Base-by-base conservation (phyloP, 306 rosid species). In the Trifolium dubium region DNA sequence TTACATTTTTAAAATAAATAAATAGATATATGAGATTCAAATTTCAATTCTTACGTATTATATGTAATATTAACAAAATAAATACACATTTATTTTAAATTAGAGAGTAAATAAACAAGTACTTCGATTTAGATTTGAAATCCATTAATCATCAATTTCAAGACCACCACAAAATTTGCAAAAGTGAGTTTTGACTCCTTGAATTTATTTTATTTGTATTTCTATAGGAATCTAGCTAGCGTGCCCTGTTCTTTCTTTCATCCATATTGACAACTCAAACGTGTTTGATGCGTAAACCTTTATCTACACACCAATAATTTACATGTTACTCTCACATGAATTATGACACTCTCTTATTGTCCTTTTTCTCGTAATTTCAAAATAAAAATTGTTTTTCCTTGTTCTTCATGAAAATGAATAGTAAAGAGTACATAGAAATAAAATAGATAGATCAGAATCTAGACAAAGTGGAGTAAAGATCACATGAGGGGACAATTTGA, bases 401-500 rank as follows among this genome's bases (percentile, higher is more conserved):
- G 19, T 69, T 69, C 46, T 49, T 49, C 56, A 58, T 11, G 50
- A 58, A 80, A 46, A 60, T 68, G 66, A 75, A 31, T 19, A 70
- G 62, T 79, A 37, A 74, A 76, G 59, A 44, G 75, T 76, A 66
- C 29, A 13, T 50, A 19, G 58, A 71, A 37, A 56, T 29, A 72
- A 35, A 66, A 72, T 9, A 3, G 31, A n/a, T 64, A 10, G 53
- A 41, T 41, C 61, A 39, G 40, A 65, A 28, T 47, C 18, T 71
- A 72, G 75, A 81, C 64, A 77, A 62, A 67, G 58, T 67, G 39
- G 54, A 51, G 73, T 54, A 67, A 51, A 51, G 73, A 14, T 73
- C 82, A 82, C 82, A 72, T 73, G 68, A 66, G 50, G 75, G 49
- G 76, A 76, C 78, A 67, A 81, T 44, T 15, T 72, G 31, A 72